Evolutionary conservation across 177 flowering plant genomes (phyloP).

Genomic region (Telopea speciosissima): DNA sequence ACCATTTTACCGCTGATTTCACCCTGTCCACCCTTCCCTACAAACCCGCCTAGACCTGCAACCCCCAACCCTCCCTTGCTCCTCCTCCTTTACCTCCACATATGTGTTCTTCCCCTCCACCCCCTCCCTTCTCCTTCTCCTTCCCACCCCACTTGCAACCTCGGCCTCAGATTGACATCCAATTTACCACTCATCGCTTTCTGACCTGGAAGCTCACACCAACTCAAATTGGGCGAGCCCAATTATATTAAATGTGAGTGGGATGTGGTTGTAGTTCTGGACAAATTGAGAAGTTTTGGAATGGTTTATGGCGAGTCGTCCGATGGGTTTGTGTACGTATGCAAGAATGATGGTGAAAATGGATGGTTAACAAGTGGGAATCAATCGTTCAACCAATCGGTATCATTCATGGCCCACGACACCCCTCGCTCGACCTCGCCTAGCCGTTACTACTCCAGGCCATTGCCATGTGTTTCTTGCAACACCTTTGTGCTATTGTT

Average conservation of each 20-base stretch:
- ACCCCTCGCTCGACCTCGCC: no score
- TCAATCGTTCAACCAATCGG: conserved; percentile 9
- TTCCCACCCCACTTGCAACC: conserved; percentile 65
- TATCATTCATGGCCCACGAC: no score
- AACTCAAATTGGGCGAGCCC: conserved; percentile 89
- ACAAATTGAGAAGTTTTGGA: conserved; percentile 69
- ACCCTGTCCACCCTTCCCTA: no score
- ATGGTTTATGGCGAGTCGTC: conserved; percentile 59
- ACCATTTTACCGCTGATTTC: no score
- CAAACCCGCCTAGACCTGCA: no score
- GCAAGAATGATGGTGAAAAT: conserved; percentile 52
- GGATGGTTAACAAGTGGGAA: conserved; percentile 29
- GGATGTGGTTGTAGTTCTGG: conserved; percentile 57
- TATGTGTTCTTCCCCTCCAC: no score
- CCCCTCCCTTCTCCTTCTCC: no score
- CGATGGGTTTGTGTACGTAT: conserved; percentile 66
- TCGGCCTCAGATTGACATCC: conserved; percentile 65
- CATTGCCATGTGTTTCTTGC: no score
- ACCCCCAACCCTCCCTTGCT: no score
- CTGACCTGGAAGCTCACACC: conserved; percentile 18
- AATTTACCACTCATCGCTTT: conserved; percentile 32
- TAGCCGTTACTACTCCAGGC: no score
- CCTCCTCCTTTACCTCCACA: no score
- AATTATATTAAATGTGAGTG: conserved; percentile 78
- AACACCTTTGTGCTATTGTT: no score